phyloP scores from a whole-genome alignment of 768 basidiomycete genomes.

The Cystoderma amianthinum region DNA sequence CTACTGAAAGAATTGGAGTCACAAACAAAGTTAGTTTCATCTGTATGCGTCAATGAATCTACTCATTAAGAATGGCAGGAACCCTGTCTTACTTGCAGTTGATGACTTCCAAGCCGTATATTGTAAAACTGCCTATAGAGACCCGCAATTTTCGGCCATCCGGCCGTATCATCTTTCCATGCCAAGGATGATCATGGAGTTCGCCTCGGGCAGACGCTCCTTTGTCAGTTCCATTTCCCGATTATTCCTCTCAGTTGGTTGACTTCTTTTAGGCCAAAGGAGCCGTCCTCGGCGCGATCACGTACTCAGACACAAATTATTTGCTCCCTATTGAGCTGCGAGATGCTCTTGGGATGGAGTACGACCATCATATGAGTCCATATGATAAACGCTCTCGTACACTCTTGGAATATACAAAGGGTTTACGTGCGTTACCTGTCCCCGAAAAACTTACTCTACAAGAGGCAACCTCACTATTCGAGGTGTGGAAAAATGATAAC shows the following conservation, averaged over 20 bases:
- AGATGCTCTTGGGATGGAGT: constrained; percentile 46
- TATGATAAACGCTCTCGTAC: constrained; percentile 48
- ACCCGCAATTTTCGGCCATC: constrained; percentile 63
- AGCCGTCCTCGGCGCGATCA: constrained; percentile 66
- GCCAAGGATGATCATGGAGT: constrained; percentile 75
- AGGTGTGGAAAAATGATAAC: constrained; percentile 64
- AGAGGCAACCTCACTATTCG: constrained; percentile 73
- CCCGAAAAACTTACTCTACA: constrained; percentile 52
- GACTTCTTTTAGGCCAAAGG: constrained; percentile 47
- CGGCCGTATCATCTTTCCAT: constrained; percentile 74
- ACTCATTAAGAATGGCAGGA: constrained; percentile 26
- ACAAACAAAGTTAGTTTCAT: constrained; percentile 6
- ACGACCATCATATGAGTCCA: constrained; percentile 36
- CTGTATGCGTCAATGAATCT: neutral
- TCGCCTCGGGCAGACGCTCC: constrained; percentile 48
- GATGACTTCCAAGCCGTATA: constrained; percentile 88
- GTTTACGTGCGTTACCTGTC: constrained; percentile 28
- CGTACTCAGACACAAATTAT: constrained; percentile 51
- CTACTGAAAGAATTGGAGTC: constrained; percentile 41
- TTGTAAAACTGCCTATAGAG: constrained; percentile 58
- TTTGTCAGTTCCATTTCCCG: too few species aligned
- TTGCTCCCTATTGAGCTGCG: constrained; percentile 56
- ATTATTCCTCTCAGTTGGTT: neutral
- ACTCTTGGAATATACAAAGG: constrained; percentile 46
- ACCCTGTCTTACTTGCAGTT: constrained; percentile 76